A percentile compares a stretch with the other conserved stretches of the same genome.
These are phyloP conservation scores for Helichrysum umbraculigerum DNA, from an alignment of 129 eudicot genomes.

Conservation along the genomic window DNA sequence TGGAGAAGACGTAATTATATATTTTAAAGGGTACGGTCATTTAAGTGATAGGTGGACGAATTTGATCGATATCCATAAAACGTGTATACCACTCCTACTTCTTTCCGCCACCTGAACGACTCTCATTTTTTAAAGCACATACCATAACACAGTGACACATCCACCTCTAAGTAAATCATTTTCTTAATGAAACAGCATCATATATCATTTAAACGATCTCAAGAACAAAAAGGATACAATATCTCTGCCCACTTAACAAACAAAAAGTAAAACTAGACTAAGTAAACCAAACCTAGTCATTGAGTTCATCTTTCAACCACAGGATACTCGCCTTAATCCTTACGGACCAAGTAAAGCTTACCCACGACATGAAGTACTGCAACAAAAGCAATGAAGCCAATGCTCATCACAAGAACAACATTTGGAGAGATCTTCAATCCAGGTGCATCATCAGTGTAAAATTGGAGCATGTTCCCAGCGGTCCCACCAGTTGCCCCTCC, in stretches of 20 bases:
- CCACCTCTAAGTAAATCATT: neutral
- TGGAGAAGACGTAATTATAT: too few species aligned
- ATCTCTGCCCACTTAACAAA: conserved; percentile 12
- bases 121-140: neutral
- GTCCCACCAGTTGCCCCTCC: conserved; percentile 45
- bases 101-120: neutral
- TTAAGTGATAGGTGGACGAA: too few species aligned
- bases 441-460: conserved; percentile 64
- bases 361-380: conserved; percentile 57
- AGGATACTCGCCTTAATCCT: conserved; percentile 27
- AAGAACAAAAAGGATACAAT: neutral
- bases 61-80: too few species aligned
- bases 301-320: conserved; percentile 14
- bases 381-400: conserved; percentile 58
- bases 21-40: too few species aligned
- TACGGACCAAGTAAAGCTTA: conserved; percentile 50
- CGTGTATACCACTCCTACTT: neutral
- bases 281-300: conserved; percentile 18
- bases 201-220: neutral
- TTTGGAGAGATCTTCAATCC: conserved; percentile 59
- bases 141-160: neutral
- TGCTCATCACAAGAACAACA: conserved; percentile 62
- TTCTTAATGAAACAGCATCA: neutral
- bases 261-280: conserved; percentile 33
- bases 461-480: conserved; percentile 53